These are phyloP conservation scores for Hydrangea macrophylla DNA, from an alignment of 148 eudicot genomes.

Conservation along the genomic window DNA sequence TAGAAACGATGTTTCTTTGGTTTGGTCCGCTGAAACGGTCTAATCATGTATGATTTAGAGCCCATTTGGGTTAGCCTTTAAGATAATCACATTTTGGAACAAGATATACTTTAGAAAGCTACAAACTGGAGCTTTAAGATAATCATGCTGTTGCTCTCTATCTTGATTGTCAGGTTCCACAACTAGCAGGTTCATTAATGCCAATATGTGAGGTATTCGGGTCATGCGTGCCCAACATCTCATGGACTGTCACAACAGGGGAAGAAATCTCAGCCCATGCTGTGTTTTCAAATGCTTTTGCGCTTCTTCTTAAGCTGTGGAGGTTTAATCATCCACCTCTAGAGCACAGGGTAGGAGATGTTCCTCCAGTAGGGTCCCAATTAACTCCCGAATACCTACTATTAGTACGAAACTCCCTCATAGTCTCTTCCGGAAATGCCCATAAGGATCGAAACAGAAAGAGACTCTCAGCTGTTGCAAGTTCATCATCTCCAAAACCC, in stretches of 20 bases:
- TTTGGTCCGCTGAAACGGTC: background rate
- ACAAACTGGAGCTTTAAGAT: background rate
- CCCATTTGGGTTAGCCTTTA: background rate
- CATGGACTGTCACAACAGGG: conserved; percentile 37
- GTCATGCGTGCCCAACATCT: conserved; percentile 38
- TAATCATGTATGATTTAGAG: background rate
- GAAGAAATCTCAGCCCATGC: conserved; percentile 52
- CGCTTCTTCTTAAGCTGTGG: conserved; percentile 58
- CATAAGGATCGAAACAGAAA: conserved; percentile 35
- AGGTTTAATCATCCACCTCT: conserved; percentile 65
- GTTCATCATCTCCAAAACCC: conserved; percentile 44
- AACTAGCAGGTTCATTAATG: conserved; percentile 71
- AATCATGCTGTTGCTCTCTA: background rate
- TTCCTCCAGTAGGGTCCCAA: conserved; percentile 58
- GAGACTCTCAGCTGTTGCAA: conserved; percentile 38
- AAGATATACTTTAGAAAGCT: background rate
- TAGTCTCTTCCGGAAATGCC: conserved; percentile 36
- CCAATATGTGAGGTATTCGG: conserved; percentile 72
- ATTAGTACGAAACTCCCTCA: conserved; percentile 43
- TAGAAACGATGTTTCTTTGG: background rate
- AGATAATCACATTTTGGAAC: background rate
- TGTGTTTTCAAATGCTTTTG: conserved; percentile 62
- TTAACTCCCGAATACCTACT: conserved; percentile 66
- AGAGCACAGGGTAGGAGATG: conserved; percentile 53
- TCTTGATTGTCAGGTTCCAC: conserved; percentile 48